Evolutionary conservation across 148 eudicot species (phyloP), one percentile per base, ranked within the genome.

Genomic region (Rhododendron kiyosumense): DNA sequence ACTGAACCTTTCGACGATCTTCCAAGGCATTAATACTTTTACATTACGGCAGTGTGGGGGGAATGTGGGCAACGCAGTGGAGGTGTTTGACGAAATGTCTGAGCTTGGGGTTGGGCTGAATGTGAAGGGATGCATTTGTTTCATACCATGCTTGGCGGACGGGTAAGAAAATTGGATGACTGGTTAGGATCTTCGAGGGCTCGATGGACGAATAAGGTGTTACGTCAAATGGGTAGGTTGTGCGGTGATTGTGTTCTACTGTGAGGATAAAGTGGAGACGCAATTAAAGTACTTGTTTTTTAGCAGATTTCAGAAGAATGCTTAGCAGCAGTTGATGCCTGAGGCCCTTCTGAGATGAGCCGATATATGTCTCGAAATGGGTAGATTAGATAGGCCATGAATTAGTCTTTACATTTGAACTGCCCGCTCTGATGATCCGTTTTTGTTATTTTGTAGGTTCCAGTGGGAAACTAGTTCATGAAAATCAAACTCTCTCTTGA

Each of bases 61-160:
- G 1, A 57, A 57, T 57, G 20, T 57, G 61, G 61, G 61, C 61
- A 91, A 94, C 89, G 98, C 99, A 34, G 91, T 93, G 93, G 86
- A 75, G 82, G 69, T 95, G 89, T 97, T 94, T 74, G 91, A 92
- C 45, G 93, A 95, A 81, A 93, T 97, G 96, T 86, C 93, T 18
- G 79, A 89, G 75, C 9, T 71, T 52, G 93, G 94, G 48, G 90
- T 95, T 71, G 84, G 88, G 79, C 90, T 95, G 54, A 95, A 95
- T 85, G 90, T 93, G 34, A 94, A 94, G 99, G 98, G 96, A 15
- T 91, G 92, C 83, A 97, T 95, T 88, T 97, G 98, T 88, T 90
- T 97, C 90, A 88, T 97, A 52, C 98, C 94, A 59, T 92, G 98
- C 86, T 90, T 95, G 86, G 99, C 98, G 24, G 14, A 92, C 92